Base-by-base conservation (phyloP, 1,139 yeast species). In the Kodamaea suecica region DNA sequence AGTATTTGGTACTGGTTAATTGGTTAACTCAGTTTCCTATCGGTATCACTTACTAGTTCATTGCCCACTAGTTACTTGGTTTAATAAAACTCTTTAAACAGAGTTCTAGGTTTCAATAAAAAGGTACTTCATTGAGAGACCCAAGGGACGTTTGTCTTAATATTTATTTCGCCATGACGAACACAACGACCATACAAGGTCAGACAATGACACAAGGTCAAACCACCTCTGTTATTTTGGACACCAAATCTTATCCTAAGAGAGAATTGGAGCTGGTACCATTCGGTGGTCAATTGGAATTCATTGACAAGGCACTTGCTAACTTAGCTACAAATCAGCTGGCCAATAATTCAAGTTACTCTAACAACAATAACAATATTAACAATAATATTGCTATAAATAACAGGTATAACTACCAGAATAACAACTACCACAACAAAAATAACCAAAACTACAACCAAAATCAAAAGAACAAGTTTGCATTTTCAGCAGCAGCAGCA, bases 401-500 rank as follows among this genome's bases (percentile, higher is more conserved):
- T 13, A 25, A 25, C 14, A 13, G 28, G 27, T 34, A 39, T 27
- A 23, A 34, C 20, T 30, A 38, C 27, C 30, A 37, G 25, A 43
- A 42, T 11, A 28, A 39, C 27, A 38, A 38, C 31, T 43, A 32
- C 37, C 37, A 37, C 36, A 39, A 41, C 16, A 29, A 31, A 23
- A 16, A 30, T 21, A 30, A 28, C 16, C 43, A 29, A 16, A 36
- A 26, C 29, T 23, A 34, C 30, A 28, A 17, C 36, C 34, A 36
- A 19, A 19, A 19, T 23, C 57, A 48, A 31, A 53, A 48, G 27
- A 50, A 51, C 36, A 53, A 55, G 40, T 57, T 54, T 38, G 55
- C 62, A 1, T 47, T 54, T 30, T 60, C 63, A 9, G 54, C 63
- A 2, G 62, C 62, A 3, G 59, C 61, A 1, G 62, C 63, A 2